Evolutionary conservation across 164 flowering plant species (phyloP), one percentile per base, ranked within the genome.

Genomic region (Chloranthus sessilifolius): DNA sequence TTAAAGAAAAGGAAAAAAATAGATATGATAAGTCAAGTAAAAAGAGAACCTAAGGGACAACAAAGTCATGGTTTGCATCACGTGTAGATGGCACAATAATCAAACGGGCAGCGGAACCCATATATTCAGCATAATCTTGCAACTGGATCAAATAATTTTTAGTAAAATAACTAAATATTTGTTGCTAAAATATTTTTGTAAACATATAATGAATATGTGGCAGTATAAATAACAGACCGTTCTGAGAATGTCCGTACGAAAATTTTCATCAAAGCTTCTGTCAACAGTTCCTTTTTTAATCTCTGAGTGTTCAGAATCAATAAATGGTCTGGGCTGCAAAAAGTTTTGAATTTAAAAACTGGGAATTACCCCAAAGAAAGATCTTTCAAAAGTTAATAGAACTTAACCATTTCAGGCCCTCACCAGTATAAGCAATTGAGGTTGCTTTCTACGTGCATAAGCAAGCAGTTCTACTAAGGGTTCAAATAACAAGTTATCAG

Each of bases 301-400:
- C 54, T 87, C 87, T 26, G 88, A 88, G 67, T 89, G 99, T 56
- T 89, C 97, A 35, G 96, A 83, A 76, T 94, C 99, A 57, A 94
- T 57, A 59, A 94, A 94, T 16, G 99, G 99, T 17, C 99, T 97
- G 14, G 87, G 60, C 99, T 94, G 84, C 46, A 56, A 69, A 66
- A 60, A 44, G 40, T 19, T 35, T n/a, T 21, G 40, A 58, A 43
- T 10, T 24, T 37, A 29, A 12, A 10, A 35, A 6, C 7, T 7
- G 45, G n/a, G 30, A 29, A 28, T 20, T 48, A n/a, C 7, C 10
- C 22, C 27, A 56, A 6, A 59, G 24, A 27, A 31, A 54, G 31
- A 35, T 25, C 49, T 24, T 31, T 29, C 16, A 19, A 36, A 47
- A 22, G 40, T 11, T 14, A 11, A 17, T 24, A 6, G 21, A 43